Evolutionary conservation across 257 asterid genomes (phyloP).

Genomic region (Solanum gracilifrons): DNA sequence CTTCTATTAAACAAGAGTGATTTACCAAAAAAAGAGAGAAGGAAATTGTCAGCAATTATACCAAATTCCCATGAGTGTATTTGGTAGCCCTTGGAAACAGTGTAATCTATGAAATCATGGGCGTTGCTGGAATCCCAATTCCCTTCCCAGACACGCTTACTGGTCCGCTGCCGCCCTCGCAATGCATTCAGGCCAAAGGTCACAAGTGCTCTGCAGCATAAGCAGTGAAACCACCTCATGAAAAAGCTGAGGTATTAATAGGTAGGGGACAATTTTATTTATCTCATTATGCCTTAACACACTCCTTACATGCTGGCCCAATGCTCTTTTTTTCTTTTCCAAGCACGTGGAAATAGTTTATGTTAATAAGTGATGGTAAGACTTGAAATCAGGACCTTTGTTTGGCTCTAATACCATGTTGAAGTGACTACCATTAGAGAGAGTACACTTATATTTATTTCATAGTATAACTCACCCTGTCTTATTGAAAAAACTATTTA

Average conservation of each 20-base stretch:
- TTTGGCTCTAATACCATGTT: background rate
- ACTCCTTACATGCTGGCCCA: background rate
- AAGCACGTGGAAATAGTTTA: background rate
- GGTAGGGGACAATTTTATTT: background rate
- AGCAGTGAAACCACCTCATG: background rate
- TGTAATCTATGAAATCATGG: conserved; percentile 58
- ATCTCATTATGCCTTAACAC: background rate
- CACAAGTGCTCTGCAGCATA: conserved; percentile 3
- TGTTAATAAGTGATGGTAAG: background rate
- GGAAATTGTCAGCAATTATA: background rate
- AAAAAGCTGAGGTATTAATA: background rate
- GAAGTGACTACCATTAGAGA: background rate
- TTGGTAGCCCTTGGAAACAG: conserved; percentile 57
- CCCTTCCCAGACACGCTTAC: background rate
- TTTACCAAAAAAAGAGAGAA: background rate
- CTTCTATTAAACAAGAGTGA: background rate
- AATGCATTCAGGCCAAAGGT: conserved; percentile 2
- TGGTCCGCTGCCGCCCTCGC: background rate
- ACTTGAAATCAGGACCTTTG: background rate
- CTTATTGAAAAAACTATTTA: conserved; percentile 59
- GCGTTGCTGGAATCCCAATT: conserved; percentile 37
- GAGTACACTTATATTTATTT: background rate
- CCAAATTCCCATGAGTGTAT: conserved; percentile 50
- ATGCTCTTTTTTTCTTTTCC: background rate
- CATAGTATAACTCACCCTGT: conserved; percentile 48